phyloP scores from a whole-genome alignment of 169 alveolate species.

The Babesia bigemina region DNA sequence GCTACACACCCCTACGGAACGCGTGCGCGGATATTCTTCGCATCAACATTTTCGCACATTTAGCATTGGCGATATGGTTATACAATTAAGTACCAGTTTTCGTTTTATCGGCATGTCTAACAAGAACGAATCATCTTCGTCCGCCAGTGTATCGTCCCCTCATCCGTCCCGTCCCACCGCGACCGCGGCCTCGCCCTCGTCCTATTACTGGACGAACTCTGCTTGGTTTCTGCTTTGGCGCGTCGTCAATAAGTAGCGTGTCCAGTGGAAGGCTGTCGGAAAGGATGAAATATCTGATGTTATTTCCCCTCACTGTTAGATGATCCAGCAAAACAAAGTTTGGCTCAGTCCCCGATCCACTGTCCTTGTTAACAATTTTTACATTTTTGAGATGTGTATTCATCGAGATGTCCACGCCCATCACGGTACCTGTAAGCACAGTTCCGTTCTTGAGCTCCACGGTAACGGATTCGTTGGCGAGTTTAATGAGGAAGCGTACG shows the following conservation, averaged over 20 bases:
- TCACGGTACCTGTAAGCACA: constrained; percentile 92
- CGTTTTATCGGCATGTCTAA: neutral
- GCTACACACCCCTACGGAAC: constrained; percentile 13
- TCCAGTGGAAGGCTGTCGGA: constrained; percentile 96
- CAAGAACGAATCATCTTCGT: neutral
- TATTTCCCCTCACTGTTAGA: constrained; percentile 86
- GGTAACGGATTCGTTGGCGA: constrained; percentile 95
- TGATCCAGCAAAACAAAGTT: constrained; percentile 75
- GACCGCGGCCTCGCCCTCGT: constrained; percentile 73
- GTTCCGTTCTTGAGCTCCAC: constrained; percentile 98
- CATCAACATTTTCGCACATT: neutral
- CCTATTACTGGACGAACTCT: constrained; percentile 62
- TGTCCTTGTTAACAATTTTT: constrained; percentile 92
- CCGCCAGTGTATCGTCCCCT: constrained; percentile 59
- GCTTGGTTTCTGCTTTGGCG: constrained; percentile 88
- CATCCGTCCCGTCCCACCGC: constrained; percentile 72
- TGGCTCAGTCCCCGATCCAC: constrained; percentile 77
- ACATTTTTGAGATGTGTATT: constrained; percentile 97
- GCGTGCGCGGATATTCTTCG: neutral
- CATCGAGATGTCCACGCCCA: constrained; percentile 97
- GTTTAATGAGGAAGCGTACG: constrained; percentile 95
- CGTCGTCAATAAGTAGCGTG: constrained; percentile 94
- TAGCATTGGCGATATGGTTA: constrained; percentile 4
- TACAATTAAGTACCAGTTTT: neutral
- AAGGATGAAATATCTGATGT: constrained; percentile 93